These are phyloP conservation scores for Phytopythium kandeliae DNA, from an alignment of 352 stramenopile species.

Conservation along the genomic window DNA sequence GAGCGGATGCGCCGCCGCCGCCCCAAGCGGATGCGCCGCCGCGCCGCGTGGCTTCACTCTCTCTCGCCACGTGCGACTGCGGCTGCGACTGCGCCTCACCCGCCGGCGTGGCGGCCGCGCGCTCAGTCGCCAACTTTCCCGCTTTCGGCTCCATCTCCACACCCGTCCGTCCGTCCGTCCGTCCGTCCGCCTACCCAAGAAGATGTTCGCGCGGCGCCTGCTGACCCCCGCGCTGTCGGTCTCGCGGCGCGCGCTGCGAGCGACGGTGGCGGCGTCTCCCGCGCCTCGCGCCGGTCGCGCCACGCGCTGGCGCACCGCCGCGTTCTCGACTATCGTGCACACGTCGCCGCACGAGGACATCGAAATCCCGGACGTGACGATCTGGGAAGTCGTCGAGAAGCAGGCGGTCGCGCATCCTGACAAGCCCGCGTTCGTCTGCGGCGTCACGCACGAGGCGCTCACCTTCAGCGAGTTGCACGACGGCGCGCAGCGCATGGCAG, in stretches of 20 bases:
- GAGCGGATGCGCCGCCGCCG: too few species aligned
- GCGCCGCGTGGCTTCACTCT: background rate
- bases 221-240: background rate
- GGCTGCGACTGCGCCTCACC: too few species aligned
- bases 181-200: too few species aligned
- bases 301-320: slow-evolving; percentile 5
- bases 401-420: slow-evolving; percentile 24
- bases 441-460: slow-evolving; percentile 29
- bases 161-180: too few species aligned
- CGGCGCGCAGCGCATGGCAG: slow-evolving; percentile 22
- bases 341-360: slow-evolving; percentile 30
- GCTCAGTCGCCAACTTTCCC: too few species aligned
- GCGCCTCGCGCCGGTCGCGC: slow-evolving; percentile 8
- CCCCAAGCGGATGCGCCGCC: too few species aligned
- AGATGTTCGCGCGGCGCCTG: slow-evolving; percentile 2
- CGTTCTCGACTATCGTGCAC: slow-evolving; percentile 30
- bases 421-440: slow-evolving; percentile 35
- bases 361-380: slow-evolving; percentile 26
- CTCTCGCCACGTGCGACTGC: too few species aligned
- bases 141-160: too few species aligned
- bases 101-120: too few species aligned
- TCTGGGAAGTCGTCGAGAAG: slow-evolving; percentile 39
- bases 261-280: background rate
- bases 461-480: slow-evolving; percentile 34
- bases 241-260: slow-evolving; percentile 1